These are phyloP conservation scores for Exserohilum rostratum DNA, from an alignment of 2,329 filamentous ascomycete species.

Conservation along the genomic window DNA sequence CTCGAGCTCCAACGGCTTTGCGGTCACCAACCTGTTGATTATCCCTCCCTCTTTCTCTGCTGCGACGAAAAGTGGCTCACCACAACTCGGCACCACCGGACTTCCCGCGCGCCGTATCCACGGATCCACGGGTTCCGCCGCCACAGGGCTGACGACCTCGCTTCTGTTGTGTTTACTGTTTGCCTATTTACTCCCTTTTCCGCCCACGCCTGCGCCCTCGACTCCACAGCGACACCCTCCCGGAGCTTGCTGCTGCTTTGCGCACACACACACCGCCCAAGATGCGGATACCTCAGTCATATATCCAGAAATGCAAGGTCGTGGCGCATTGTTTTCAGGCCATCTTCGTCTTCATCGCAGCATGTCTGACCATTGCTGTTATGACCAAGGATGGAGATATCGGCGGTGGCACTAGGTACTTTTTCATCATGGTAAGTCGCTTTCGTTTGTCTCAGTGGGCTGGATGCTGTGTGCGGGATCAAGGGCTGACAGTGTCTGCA, in stretches of 20 bases:
- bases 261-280: slow-evolving; percentile 8
- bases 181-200: not conserved
- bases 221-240: not conserved
- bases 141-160: not conserved
- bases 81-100: not conserved
- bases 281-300: slow-evolving; percentile 54
- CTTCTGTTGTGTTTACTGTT: not conserved
- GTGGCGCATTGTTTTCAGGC: slow-evolving; percentile 60
- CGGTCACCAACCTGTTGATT: no score
- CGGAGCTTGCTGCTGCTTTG: not conserved
- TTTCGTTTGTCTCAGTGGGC: not conserved
- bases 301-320: slow-evolving; percentile 63
- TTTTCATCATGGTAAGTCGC: slow-evolving; percentile 61
- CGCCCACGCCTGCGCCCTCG: not conserved
- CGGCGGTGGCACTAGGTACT: slow-evolving; percentile 62
- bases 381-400: slow-evolving; percentile 61
- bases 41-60: not conserved
- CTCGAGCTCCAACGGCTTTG: no score
- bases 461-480: not conserved
- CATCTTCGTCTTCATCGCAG: slow-evolving; percentile 63
- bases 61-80: not conserved
- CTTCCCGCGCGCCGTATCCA: slow-evolving; percentile 1
- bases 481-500: slow-evolving; percentile 20
- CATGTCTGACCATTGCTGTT: slow-evolving; percentile 63
- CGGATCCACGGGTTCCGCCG: not conserved